Conservation (phyloP, 73 alveolate genomes). For the Blepharisma stoltei region DNA sequence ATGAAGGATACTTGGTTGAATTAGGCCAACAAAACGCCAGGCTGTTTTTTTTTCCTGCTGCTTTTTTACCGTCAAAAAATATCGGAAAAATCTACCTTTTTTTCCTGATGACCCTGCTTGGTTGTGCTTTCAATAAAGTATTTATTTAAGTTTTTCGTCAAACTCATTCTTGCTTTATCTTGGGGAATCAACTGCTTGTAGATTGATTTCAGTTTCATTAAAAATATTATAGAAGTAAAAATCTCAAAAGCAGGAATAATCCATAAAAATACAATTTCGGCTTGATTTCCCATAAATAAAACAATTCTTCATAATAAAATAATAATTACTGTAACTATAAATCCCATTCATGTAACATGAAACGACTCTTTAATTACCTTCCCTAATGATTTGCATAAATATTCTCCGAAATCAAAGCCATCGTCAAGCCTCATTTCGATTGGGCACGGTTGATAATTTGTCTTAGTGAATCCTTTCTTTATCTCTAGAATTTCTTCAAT, state of each 20-base stretch:
- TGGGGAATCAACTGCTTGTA: background rate
- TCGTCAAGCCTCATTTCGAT: background rate
- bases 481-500: background rate
- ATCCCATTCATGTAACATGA: conserved; percentile 7
- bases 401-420: background rate
- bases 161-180: background rate
- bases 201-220: background rate
- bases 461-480: background rate
- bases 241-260: background rate
- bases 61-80: no score
- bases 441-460: background rate
- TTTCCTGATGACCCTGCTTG: no score
- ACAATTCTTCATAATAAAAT: background rate
- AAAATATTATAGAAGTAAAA: background rate
- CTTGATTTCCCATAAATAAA: background rate
- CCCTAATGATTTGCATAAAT: background rate
- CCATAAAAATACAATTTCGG: conserved; percentile 7
- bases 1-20: no score
- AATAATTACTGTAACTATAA: background rate
- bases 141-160: no score
- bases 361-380: background rate
- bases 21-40: no score
- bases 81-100: no score
- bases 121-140: no score
- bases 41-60: no score